Percentiles rank a stretch among this genome's conserved stretches.
These are phyloP conservation scores for Nothophaeocryptopus gaeumannii DNA, from an alignment of 2,329 filamentous ascomycete genomes.

Conservation along the genomic window DNA sequence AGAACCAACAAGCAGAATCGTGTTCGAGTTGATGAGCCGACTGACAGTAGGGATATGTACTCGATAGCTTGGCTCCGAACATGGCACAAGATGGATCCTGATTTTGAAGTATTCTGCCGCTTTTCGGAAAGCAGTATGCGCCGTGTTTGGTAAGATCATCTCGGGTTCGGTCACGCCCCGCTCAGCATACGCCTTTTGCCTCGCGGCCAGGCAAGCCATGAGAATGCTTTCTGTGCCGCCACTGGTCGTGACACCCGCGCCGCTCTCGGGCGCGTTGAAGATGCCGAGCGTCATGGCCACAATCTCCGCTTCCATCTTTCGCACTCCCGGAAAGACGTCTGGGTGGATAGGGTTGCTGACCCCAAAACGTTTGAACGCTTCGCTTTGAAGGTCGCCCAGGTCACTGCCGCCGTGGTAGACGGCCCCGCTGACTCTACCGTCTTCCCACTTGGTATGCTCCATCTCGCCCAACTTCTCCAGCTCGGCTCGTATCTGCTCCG, in stretches of 20 bases:
- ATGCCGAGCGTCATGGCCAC: slow-evolving; percentile 80
- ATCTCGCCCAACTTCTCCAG: slow-evolving; percentile 74
- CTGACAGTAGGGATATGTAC: slow-evolving; percentile 75
- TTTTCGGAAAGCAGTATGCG: slow-evolving; percentile 94
- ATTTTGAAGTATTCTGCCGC: slow-evolving; percentile 95
- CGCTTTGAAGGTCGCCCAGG: slow-evolving; percentile 78
- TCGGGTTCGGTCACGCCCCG: slow-evolving; percentile 88
- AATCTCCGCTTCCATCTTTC: slow-evolving; percentile 99
- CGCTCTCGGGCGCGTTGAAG: slow-evolving; percentile 84
- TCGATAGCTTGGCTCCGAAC: slow-evolving; percentile 80
- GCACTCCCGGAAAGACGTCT: slow-evolving; percentile 93
- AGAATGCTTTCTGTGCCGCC: slow-evolving; percentile 96
- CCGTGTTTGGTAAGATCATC: slow-evolving; percentile 95
- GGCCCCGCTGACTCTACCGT: slow-evolving; percentile 87
- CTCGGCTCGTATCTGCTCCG: slow-evolving; percentile 76
- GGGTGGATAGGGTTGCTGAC: slow-evolving; percentile 96
- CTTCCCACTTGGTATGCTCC: slow-evolving; percentile 96
- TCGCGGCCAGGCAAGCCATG: slow-evolving; percentile 87
- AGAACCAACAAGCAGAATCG: slow-evolving; percentile 85
- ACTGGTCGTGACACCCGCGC: slow-evolving; percentile 83
- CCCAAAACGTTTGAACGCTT: slow-evolving; percentile 91
- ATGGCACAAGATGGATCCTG: slow-evolving; percentile 83
- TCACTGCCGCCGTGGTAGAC: slow-evolving; percentile 92
- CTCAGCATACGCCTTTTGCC: slow-evolving; percentile 83
- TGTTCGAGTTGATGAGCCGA: slow-evolving; percentile 90